Evolutionary conservation across 1,284 basidiomycete species (phyloP).

Genomic region (Termitomyces sp.): DNA sequence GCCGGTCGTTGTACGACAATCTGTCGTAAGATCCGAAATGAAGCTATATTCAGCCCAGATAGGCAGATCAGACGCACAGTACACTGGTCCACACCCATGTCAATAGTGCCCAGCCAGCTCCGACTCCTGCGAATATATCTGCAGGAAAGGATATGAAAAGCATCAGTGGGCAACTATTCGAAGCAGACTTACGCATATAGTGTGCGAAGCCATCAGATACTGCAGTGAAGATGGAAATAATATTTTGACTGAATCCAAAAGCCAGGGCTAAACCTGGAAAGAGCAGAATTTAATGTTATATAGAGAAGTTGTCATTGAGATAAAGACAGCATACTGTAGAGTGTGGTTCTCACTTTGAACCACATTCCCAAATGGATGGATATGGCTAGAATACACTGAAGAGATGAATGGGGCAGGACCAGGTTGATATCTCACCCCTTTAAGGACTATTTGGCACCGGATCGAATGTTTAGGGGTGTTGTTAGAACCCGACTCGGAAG

Average conservation of each 20-base stretch:
- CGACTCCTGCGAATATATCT: too few species aligned
- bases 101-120: too few species aligned
- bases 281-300: neutral
- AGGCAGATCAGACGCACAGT: too few species aligned
- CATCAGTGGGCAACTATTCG: too few species aligned
- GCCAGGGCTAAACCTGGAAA: neutral
- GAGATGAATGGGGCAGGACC: neutral
- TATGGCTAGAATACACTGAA: neutral
- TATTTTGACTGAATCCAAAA: slow-evolving; percentile 3
- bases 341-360: slow-evolving; percentile 5
- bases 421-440: too few species aligned
- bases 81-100: too few species aligned
- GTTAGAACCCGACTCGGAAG: too few species aligned
- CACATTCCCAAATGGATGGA: neutral
- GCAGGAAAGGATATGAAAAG: too few species aligned
- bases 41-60: too few species aligned
- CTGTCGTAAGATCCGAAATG: too few species aligned
- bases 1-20: neutral
- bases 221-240: neutral
- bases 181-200: neutral
- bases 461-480: too few species aligned
- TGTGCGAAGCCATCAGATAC: neutral
- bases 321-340: slow-evolving; percentile 4
- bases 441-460: too few species aligned
- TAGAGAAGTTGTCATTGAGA: neutral